phyloP scores from a whole-genome alignment of 75 land plant genomes.

The Pinus tabuliformis region DNA sequence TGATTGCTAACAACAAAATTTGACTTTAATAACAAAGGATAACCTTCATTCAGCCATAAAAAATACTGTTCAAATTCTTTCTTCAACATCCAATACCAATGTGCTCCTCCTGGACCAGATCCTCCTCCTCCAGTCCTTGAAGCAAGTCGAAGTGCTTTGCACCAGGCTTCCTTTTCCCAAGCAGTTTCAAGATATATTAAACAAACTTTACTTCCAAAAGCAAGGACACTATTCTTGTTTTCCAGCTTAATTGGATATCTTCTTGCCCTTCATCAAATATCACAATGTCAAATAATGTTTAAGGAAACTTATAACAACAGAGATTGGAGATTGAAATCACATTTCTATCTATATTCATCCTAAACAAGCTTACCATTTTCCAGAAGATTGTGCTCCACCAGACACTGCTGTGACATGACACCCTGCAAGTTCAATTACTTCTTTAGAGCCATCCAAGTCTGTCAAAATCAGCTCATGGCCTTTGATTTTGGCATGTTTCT shows the following conservation, averaged over 20 bases:
- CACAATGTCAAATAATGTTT: not conserved
- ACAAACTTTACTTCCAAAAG: conserved; percentile 40
- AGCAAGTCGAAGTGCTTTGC: conserved; percentile 89
- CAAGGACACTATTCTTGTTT: conserved; percentile 38
- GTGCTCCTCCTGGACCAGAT: conserved; percentile 2
- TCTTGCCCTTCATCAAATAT: conserved; percentile 60
- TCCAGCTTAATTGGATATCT: conserved; percentile 82
- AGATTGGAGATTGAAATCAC: not conserved
- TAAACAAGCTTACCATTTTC: conserved; percentile 62
- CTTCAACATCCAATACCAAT: conserved; percentile 43
- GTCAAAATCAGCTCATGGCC: conserved; percentile 36
- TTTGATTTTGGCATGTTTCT: conserved; percentile 58
- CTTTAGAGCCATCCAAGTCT: conserved; percentile 58
- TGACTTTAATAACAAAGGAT: conserved; percentile 53
- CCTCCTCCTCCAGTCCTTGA: conserved; percentile 33
- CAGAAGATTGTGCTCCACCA: conserved; percentile 39
- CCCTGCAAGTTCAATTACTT: conserved; percentile 47
- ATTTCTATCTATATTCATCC: not conserved
- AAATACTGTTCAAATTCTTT: conserved; percentile 63
- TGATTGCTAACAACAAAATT: not conserved
- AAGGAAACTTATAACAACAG: not conserved
- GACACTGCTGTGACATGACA: conserved; percentile 75
- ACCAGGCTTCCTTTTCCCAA: conserved; percentile 98
- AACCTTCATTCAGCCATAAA: conserved; percentile 30
- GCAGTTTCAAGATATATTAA: conserved; percentile 84